Conservation (phyloP, 2,329 filamentous ascomycete species). For the Fusarium sp. region DNA sequence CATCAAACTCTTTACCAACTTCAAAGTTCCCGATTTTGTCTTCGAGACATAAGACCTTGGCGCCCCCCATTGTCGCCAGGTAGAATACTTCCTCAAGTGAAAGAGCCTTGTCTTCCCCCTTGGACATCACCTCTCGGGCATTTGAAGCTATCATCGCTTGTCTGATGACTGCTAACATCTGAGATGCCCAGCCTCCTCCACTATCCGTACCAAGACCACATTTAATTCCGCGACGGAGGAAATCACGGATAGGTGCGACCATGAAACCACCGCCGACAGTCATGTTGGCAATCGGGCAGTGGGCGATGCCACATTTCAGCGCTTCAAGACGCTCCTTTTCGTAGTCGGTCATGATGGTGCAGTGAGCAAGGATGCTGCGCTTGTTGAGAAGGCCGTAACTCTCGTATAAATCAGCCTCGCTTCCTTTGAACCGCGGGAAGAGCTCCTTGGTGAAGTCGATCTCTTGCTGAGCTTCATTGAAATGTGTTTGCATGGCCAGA, state of each 20-base stretch:
- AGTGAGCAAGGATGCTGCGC: constrained; percentile 9
- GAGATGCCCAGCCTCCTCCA: constrained; percentile 16
- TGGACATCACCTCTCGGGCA: not conserved
- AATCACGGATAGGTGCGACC: constrained; percentile 12
- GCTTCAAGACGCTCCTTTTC: not conserved
- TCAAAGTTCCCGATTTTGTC: not conserved
- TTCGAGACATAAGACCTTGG: not conserved
- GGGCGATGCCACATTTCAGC: not conserved
- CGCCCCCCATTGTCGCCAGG: not conserved
- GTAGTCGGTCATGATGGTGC: constrained; percentile 18
- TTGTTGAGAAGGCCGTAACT: constrained; percentile 8
- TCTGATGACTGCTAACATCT: constrained; percentile 10
- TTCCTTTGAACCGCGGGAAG: constrained; percentile 6
- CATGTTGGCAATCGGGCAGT: constrained; percentile 20
- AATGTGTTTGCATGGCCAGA: constrained; percentile 12
- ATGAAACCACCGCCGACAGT: constrained; percentile 12
- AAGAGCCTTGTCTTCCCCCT: constrained; percentile 3
- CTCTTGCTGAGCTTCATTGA: constrained; percentile 22
- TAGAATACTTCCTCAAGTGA: constrained; percentile 13
- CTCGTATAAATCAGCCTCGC: constrained; percentile 14
- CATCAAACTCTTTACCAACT: constrained; percentile 18
- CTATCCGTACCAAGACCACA: constrained; percentile 7
- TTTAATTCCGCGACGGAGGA: constrained; percentile 1
- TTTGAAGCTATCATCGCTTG: constrained; percentile 19
- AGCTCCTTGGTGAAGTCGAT: not conserved